These are phyloP conservation scores for Rhizoclosmatium sp. DNA, from an alignment of 192 early-diverging fungal species.

Conservation along the genomic window DNA sequence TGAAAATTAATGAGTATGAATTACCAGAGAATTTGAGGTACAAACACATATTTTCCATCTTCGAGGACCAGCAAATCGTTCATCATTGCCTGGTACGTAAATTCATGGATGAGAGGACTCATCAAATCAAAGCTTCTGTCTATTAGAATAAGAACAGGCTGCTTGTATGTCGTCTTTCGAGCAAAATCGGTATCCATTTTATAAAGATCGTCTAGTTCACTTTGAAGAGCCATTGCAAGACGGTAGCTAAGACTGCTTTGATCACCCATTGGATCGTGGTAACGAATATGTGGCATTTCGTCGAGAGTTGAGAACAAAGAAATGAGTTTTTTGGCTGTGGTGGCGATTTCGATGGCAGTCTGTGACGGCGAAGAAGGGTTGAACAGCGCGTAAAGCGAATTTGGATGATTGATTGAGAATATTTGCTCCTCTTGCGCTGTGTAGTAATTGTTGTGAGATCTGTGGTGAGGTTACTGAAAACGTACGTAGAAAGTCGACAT, in stretches of 20 bases:
- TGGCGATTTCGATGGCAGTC: conserved; percentile 36
- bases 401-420: conserved; percentile 50
- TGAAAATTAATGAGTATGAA: background rate
- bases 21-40: background rate
- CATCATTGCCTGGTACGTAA: conserved; percentile 99
- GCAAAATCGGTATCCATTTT: conserved; percentile 71
- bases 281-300: conserved; percentile 73
- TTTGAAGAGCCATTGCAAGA: conserved; percentile 64
- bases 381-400: conserved; percentile 45
- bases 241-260: conserved; percentile 43
- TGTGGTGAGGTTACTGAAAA: background rate
- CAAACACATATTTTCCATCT: conserved; percentile 46
- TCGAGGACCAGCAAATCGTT: conserved; percentile 82
- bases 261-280: conserved; percentile 77
- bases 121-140: conserved; percentile 92
- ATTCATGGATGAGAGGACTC: conserved; percentile 95
- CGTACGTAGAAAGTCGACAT: conserved; percentile 61
- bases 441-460: background rate
- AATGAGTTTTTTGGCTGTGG: conserved; percentile 48
- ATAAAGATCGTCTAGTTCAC: conserved; percentile 83
- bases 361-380: conserved; percentile 30
- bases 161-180: conserved; percentile 48
- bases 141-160: conserved; percentile 83
- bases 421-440: conserved; percentile 59
- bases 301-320: conserved; percentile 56